Evolutionary conservation across 202 grass and related monocot species (phyloP).

Genomic region (Zizania palustris): DNA sequence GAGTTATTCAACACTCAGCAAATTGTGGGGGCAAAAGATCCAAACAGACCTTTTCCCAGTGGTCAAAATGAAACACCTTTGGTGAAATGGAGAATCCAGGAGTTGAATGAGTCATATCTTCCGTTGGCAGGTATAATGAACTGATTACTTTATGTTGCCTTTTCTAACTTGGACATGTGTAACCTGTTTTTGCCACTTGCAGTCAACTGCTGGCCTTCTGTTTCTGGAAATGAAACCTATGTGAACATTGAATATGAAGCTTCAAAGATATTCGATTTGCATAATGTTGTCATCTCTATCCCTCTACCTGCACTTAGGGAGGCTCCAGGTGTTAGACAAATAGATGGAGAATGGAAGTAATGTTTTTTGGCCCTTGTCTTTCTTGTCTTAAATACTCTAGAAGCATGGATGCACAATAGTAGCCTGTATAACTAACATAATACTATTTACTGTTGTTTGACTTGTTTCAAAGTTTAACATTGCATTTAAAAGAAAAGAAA

Average conservation of each 20-base stretch:
- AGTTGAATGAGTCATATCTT: conserved; percentile 73
- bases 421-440: conserved; percentile 1
- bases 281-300: conserved; percentile 81
- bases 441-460: background rate
- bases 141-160: conserved; percentile 7
- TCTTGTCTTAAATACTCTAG: conserved; percentile 31
- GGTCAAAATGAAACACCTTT: conserved; percentile 88
- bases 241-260: conserved; percentile 90
- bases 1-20: conserved; percentile 78
- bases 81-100: conserved; percentile 91
- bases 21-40: conserved; percentile 77
- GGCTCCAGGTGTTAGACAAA: conserved; percentile 69
- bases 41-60: conserved; percentile 77
- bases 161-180: conserved; percentile 32
- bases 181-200: conserved; percentile 49
- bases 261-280: conserved; percentile 79
- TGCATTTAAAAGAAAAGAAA: background rate
- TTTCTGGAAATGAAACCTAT: conserved; percentile 66
- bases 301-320: conserved; percentile 76
- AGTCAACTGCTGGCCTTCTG: conserved; percentile 93
- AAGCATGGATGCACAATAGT: background rate
- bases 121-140: conserved; percentile 66
- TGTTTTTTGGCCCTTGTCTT: conserved; percentile 33
- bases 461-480: background rate
- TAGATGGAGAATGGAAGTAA: conserved; percentile 96